Percentiles rank a stretch among this genome's conserved stretches.
Evolutionary conservation across 805 yeast species (phyloP).

Genomic region (Kregervanrija fluxuum): DNA sequence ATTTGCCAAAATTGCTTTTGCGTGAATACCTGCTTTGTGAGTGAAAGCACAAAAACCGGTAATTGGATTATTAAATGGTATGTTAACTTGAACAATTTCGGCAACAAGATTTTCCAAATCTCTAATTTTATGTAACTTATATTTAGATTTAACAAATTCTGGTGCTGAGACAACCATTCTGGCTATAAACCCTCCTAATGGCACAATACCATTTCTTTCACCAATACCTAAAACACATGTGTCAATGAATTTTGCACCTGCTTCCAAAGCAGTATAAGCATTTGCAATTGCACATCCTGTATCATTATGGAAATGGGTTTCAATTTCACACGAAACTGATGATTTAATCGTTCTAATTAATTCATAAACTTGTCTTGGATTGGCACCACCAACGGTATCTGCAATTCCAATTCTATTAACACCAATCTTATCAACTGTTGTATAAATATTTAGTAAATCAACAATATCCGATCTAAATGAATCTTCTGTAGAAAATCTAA

Average conservation of each 20-base stretch:
- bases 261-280: constrained; percentile 57
- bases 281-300: constrained; percentile 60
- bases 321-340: constrained; percentile 52
- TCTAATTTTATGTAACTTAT: constrained; percentile 47
- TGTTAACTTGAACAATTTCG: constrained; percentile 50
- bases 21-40: constrained; percentile 59
- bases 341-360: constrained; percentile 50
- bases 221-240: constrained; percentile 56
- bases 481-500: constrained; percentile 53
- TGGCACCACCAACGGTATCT: constrained; percentile 58
- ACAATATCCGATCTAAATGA: constrained; percentile 56
- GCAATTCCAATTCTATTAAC: constrained; percentile 59
- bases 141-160: constrained; percentile 51
- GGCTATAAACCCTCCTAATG: constrained; percentile 56
- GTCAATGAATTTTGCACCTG: constrained; percentile 53
- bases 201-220: constrained; percentile 58
- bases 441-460: constrained; percentile 50
- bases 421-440: constrained; percentile 55
- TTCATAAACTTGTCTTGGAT: constrained; percentile 57
- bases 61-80: constrained; percentile 57
- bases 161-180: constrained; percentile 58
- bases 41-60: constrained; percentile 62
- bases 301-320: constrained; percentile 57
- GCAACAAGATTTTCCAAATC: constrained; percentile 54
- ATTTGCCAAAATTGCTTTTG: constrained; percentile 55